These are phyloP conservation scores for Cyphellophora attinorum DNA, from an alignment of 2,329 filamentous ascomycete genomes.

Conservation along the genomic window DNA sequence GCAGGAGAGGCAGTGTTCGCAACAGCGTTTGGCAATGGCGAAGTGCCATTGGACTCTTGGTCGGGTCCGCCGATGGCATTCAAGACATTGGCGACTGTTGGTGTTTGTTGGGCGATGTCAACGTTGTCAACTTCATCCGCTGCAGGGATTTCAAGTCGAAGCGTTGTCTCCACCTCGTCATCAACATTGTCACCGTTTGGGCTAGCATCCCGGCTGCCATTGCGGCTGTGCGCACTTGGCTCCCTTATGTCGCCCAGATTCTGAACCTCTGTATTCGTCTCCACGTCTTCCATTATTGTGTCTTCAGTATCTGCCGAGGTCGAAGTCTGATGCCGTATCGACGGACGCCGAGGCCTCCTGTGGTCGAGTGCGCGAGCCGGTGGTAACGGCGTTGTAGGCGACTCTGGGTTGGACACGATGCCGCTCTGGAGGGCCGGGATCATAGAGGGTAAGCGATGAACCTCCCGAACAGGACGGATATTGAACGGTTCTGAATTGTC, in stretches of 20 bases:
- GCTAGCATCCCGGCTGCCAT: conserved; percentile 12
- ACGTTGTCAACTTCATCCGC: conserved; percentile 82
- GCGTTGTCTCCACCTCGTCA: conserved; percentile 55
- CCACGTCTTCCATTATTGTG: conserved; percentile 70
- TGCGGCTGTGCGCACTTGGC: conserved; percentile 24
- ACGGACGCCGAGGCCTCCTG: conserved; percentile 60
- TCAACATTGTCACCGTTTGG: conserved; percentile 29
- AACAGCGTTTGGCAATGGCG: conserved; percentile 57
- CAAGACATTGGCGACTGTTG: conserved; percentile 75
- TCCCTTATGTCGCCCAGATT: conserved; percentile 62
- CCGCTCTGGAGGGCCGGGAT: conserved; percentile 58
- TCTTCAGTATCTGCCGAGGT: conserved; percentile 81
- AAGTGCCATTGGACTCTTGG: conserved; percentile 61
- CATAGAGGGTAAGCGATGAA: conserved; percentile 77
- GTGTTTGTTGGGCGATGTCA: conserved; percentile 80
- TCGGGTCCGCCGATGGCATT: conserved; percentile 60
- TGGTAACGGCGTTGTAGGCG: conserved; percentile 73
- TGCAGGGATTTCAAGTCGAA: conserved; percentile 62
- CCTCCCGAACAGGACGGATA: conserved; percentile 67
- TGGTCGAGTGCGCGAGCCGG: conserved; percentile 49
- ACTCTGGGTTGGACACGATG: conserved; percentile 79
- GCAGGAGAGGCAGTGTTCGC: conserved; percentile 64
- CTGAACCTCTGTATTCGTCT: conserved; percentile 54
- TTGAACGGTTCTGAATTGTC: conserved; percentile 63
- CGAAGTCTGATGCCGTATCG: conserved; percentile 82